These are phyloP conservation scores for Fusarium multiceps DNA, from an alignment of 2,329 filamentous ascomycete genomes.

Conservation along the genomic window DNA sequence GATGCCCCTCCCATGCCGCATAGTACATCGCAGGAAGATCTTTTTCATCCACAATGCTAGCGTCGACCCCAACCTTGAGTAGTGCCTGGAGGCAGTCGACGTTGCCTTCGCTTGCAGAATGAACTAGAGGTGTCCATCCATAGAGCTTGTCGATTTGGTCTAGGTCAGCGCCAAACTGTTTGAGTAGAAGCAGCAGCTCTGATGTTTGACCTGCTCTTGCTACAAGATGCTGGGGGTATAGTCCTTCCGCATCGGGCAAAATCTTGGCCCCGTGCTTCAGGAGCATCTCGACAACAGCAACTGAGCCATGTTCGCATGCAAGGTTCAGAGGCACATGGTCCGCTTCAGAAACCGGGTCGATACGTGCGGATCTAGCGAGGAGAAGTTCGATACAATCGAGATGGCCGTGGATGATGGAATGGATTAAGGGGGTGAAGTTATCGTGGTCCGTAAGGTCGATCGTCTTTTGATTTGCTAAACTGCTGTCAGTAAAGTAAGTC, in stretches of 20 bases:
- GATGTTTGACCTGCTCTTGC: constrained; percentile 88
- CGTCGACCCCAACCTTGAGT: constrained; percentile 80
- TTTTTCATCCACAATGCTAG: constrained; percentile 89
- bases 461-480: constrained; percentile 74
- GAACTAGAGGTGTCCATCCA: constrained; percentile 95
- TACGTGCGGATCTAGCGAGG: constrained; percentile 80
- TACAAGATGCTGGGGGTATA: constrained; percentile 97
- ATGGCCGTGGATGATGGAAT: constrained; percentile 90
- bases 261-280: constrained; percentile 83
- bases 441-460: constrained; percentile 94
- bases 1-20: constrained; percentile 95
- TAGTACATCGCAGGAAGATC: constrained; percentile 96
- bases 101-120: constrained; percentile 96
- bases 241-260: constrained; percentile 92
- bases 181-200: constrained; percentile 80
- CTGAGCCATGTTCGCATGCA: constrained; percentile 91
- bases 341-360: constrained; percentile 85
- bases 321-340: constrained; percentile 96
- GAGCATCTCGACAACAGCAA: constrained; percentile 85
- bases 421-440: constrained; percentile 95
- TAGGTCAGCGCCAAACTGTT: constrained; percentile 87
- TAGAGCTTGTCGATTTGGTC: constrained; percentile 96
- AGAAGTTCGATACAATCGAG: constrained; percentile 83
- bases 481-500: constrained; percentile 15
- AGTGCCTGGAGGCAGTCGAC: constrained; percentile 87